A percentile compares a stretch with the other conserved stretches of the same genome.
Conservation (phyloP, 352 stramenopile species). For the Pilasporangium apinafurcum region DNA sequence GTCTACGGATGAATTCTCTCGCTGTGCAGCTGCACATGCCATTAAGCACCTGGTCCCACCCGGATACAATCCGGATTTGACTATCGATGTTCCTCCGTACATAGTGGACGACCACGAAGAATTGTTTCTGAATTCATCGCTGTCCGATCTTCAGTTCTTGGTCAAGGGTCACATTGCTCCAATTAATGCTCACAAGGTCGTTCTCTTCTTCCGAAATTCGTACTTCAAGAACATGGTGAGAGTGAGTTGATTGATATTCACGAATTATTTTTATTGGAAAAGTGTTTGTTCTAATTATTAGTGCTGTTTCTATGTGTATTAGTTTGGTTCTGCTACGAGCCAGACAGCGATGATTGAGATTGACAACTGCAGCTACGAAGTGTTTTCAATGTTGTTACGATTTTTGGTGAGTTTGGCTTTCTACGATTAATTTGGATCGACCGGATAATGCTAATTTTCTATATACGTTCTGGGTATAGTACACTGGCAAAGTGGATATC, state of each 20-base stretch:
- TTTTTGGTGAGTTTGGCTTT: slow-evolving; percentile 56
- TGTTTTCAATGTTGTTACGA: slow-evolving; percentile 77
- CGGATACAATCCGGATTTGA: slow-evolving; percentile 66
- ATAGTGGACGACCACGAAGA: slow-evolving; percentile 86
- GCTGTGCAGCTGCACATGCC: slow-evolving; percentile 73
- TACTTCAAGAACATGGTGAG: slow-evolving; percentile 91
- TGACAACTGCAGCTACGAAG: slow-evolving; percentile 85
- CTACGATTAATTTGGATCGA: not conserved
- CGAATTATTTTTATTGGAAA: not conserved
- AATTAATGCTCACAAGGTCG: slow-evolving; percentile 86
- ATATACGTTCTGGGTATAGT: slow-evolving; percentile 36
- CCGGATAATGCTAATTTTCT: slow-evolving; percentile 4
- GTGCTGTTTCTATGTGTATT: slow-evolving; percentile 8
- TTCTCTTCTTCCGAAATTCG: slow-evolving; percentile 86
- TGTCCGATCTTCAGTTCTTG: slow-evolving; percentile 83
- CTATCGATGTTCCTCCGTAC: slow-evolving; percentile 73
- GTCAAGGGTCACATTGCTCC: slow-evolving; percentile 81
- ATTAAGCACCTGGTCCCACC: slow-evolving; percentile 82
- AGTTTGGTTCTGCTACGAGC: slow-evolving; percentile 79
- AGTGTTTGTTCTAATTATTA: slow-evolving; percentile 2
- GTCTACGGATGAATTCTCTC: slow-evolving; percentile 64
- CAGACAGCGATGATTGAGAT: slow-evolving; percentile 85
- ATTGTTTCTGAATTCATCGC: slow-evolving; percentile 73
- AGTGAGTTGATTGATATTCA: slow-evolving; percentile 49
- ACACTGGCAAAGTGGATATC: slow-evolving; percentile 84